Conservation (phyloP, 2,329 filamentous ascomycete genomes). For the Aspergillus jensenii region DNA sequence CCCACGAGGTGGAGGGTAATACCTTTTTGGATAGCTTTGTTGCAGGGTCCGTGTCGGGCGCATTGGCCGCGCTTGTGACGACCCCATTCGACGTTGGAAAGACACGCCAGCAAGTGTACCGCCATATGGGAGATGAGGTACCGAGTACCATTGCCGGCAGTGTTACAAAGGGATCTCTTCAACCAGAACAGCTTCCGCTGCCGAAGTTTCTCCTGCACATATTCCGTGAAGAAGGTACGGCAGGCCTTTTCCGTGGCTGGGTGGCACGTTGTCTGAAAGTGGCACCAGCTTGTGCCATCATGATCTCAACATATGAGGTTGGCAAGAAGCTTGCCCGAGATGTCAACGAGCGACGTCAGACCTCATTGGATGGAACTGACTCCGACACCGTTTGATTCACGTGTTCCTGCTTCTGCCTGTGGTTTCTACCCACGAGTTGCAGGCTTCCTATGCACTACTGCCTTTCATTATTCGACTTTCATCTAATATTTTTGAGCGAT, state of each 20-base stretch:
- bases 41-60: constrained; percentile 79
- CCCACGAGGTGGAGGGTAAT: constrained; percentile 69
- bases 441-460: no score
- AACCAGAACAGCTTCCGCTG: constrained; percentile 76
- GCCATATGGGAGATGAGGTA: constrained; percentile 52
- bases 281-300: constrained; percentile 94
- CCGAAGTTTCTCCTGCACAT: constrained; percentile 85
- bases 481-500: constrained; percentile 6
- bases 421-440: no score
- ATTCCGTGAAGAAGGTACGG: constrained; percentile 76
- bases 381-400: constrained; percentile 19
- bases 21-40: constrained; percentile 89
- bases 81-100: constrained; percentile 98
- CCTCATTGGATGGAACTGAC: constrained; percentile 17
- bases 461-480: background rate
- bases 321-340: constrained; percentile 83
- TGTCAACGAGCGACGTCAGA: constrained; percentile 63
- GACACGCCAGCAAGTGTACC: constrained; percentile 84
- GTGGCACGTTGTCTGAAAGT: constrained; percentile 90
- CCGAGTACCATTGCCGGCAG: constrained; percentile 19
- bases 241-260: constrained; percentile 88
- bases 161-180: constrained; percentile 18
- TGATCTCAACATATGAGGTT: constrained; percentile 98
- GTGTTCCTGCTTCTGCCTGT: background rate
- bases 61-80: constrained; percentile 81